Evolutionary conservation across 768 basidiomycete genomes (phyloP), one percentile per base, ranked within the genome.

Genomic region (Lactifluus rugatus): DNA sequence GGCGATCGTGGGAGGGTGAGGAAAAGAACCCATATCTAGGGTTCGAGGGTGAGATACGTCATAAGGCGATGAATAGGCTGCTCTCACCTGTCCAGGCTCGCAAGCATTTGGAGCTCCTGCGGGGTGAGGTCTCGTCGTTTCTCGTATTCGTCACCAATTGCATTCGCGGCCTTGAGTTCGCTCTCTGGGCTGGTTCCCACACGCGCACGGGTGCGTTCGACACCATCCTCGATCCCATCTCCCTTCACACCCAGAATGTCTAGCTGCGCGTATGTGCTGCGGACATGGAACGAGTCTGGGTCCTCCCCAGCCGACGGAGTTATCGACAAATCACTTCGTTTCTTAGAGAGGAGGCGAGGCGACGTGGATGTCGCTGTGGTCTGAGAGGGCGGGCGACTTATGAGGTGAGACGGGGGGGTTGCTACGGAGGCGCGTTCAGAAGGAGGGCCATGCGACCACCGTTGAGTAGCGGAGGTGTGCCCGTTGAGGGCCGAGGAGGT

Each of bases 191-290:
- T 82, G 19, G 66, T 66, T 52, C 79, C 77, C 62, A 83, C 69
- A 65, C 87, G 76, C 23, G 90, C 88, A 59, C 95, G 80, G 26
- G 94, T 98, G 37, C 92, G 83, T 72, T 98, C 95, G 7, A 95
- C 79, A 37, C 95, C 95, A 64, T 95, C 93, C 65, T 92, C 89
- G 71, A 84, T 91, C 0, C 95, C 95, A 68, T 98, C 95, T 2
- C 94, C 93, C 67, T 83, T 87, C 37, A 97, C 94, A n/a, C 95
- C 95, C 44, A 80, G 80, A 10, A 80, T 73, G 49, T 97, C 92
- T n/a, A 98, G 78, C 62, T 89, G 81, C 0, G 93, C 95, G 68
- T 97, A 94, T 0, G 89, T 91, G 59, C 78, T 85, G 41, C 91
- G 81, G 7, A 94, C 87, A 69, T 89, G 85, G 65, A 88, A 88